A percentile compares a stretch with the other conserved stretches of the same genome.
phyloP scores from a whole-genome alignment of 192 early-diverging fungal genomes.

The Entomortierella lignicola region DNA sequence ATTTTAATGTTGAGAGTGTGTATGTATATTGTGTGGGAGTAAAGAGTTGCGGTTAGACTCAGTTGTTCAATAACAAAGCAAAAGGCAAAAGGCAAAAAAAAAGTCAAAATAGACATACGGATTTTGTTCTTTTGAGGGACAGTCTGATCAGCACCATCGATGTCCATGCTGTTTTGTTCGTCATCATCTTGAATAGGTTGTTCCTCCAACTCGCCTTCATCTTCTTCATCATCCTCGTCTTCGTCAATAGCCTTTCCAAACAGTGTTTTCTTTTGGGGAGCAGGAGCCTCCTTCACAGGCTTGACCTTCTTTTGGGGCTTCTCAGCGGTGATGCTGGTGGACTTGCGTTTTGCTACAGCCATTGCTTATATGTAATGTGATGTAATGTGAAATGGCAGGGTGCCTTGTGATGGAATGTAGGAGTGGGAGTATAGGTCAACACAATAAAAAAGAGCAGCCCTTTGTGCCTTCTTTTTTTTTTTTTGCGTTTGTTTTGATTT shows the following conservation, averaged over 20 bases:
- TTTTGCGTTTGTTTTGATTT: no score
- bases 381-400: no score
- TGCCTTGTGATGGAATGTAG: background rate
- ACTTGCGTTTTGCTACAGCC: slow-evolving; percentile 54
- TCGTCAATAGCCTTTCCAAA: slow-evolving; percentile 47
- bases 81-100: background rate
- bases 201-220: slow-evolving; percentile 38
- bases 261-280: slow-evolving; percentile 39
- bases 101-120: slow-evolving; percentile 7
- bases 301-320: slow-evolving; percentile 51
- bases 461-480: no score
- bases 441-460: no score
- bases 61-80: background rate
- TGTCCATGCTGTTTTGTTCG: slow-evolving; percentile 50
- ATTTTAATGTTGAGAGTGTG: background rate
- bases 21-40: background rate
- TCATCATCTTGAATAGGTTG: slow-evolving; percentile 52
- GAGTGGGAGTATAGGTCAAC: slow-evolving; percentile 3
- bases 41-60: background rate
- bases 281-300: slow-evolving; percentile 18
- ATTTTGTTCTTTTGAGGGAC: slow-evolving; percentile 46
- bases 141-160: slow-evolving; percentile 23
- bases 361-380: slow-evolving; percentile 16
- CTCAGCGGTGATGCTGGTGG: slow-evolving; percentile 40
- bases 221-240: slow-evolving; percentile 37